Evolutionary conservation across 257 asterid species (phyloP).

Genomic region (Gynochthodes officinalis): DNA sequence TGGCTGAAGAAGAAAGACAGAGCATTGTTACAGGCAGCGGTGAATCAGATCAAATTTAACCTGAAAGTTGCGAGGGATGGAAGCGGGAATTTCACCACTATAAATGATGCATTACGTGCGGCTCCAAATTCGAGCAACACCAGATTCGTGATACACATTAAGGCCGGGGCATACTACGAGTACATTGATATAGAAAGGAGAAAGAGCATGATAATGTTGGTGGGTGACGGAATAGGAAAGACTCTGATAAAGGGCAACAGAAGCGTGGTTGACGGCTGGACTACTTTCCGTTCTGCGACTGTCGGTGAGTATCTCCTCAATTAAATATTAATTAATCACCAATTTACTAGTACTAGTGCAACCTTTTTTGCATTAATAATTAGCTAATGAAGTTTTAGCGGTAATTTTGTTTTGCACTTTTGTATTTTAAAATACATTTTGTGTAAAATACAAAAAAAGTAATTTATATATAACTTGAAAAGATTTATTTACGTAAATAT

Average conservation of each 20-base stretch:
- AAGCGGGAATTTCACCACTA: conserved; percentile 72
- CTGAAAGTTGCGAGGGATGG: conserved; percentile 79
- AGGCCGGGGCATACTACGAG: conserved; percentile 86
- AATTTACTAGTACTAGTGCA: too few species aligned
- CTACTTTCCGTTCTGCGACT: conserved; percentile 88
- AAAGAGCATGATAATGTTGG: conserved; percentile 52
- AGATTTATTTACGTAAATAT: too few species aligned
- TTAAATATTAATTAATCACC: too few species aligned
- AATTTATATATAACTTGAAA: too few species aligned
- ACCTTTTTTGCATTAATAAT: too few species aligned
- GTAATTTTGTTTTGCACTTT: too few species aligned
- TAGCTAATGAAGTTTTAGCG: too few species aligned
- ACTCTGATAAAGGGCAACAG: conserved; percentile 83
- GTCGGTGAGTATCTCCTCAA: conserved; percentile 50
- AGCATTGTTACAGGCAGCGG: conserved; percentile 50
- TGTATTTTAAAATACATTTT: too few species aligned
- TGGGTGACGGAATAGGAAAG: conserved; percentile 94
- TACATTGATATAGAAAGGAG: conserved; percentile 58
- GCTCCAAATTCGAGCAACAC: conserved; percentile 75
- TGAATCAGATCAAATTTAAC: conserved; percentile 34
- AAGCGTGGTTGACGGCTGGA: conserved; percentile 90
- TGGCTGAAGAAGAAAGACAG: conserved; percentile 69
- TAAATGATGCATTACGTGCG: conserved; percentile 52
- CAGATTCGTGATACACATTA: conserved; percentile 78
- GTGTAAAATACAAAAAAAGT: too few species aligned